Percentiles rank a stretch among this genome's conserved stretches.
Evolutionary conservation across 768 basidiomycete species (phyloP).

Genomic region (Leccinum variicolor): DNA sequence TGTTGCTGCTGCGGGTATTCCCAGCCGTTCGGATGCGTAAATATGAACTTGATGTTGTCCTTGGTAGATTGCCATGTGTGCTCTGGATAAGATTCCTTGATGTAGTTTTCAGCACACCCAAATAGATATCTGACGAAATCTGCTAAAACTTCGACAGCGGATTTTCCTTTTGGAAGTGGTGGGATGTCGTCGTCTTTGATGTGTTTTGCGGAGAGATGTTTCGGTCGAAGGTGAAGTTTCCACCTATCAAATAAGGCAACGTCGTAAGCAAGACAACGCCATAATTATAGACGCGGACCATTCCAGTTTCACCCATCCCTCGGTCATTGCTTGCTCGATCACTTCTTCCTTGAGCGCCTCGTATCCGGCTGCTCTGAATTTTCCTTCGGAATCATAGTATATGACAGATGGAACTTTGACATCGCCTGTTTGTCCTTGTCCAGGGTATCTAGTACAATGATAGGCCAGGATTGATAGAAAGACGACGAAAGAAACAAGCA

Average conservation of each 20-base stretch:
- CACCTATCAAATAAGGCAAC: constrained; percentile 17
- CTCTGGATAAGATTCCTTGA: constrained; percentile 37
- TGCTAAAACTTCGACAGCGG: constrained; percentile 35
- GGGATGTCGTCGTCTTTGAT: constrained; percentile 27
- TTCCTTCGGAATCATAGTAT: constrained; percentile 40
- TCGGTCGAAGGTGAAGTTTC: constrained; percentile 38
- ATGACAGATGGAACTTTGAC: constrained; percentile 14
- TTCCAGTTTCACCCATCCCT: constrained; percentile 43
- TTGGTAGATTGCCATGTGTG: constrained; percentile 46
- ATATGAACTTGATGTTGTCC: constrained; percentile 43
- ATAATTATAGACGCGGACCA: constrained; percentile 25
- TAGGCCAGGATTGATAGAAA: neutral
- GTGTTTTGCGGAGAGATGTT: constrained; percentile 17
- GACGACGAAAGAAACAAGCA: neutral
- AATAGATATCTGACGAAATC: constrained; percentile 46
- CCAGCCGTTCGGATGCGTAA: constrained; percentile 65
- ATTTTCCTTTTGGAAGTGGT: constrained; percentile 38
- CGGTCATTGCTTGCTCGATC: constrained; percentile 33
- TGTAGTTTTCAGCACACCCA: constrained; percentile 40
- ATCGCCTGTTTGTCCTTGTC: neutral
- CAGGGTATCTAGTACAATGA: neutral
- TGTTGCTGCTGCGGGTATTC: constrained; percentile 51
- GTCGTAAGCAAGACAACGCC: no score
- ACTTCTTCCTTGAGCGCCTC: constrained; percentile 38
- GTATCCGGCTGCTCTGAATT: constrained; percentile 13